Base-by-base conservation (phyloP, 805 yeast species). In the Ogataea thermomethanolica region DNA sequence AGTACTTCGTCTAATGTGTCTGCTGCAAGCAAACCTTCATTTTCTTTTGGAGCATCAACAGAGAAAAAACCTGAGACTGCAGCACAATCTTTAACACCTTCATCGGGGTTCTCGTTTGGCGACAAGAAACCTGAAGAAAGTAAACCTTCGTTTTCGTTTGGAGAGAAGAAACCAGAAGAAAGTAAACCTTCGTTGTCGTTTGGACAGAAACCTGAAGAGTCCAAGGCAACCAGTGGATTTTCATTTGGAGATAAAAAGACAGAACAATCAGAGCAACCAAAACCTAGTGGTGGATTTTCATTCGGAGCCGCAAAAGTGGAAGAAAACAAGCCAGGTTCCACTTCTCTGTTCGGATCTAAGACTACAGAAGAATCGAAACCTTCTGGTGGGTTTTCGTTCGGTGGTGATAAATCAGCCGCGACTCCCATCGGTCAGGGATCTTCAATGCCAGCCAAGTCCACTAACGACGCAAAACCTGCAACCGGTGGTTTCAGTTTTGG, bases 221-320 rank as follows among this genome's bases (percentile, higher is more conserved):
- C 35, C 25, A 21, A 32, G 11, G 8, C 35, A n/a, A n/a, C 14
- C 10, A 12, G 14, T 32, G 36, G 27, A 14, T 27, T 28, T 22
- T 15, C 26, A 3, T 24, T 36, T 23, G 39, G 39, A 6, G 39
- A 35, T 26, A 32, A 32, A 22, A 32, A 32, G 22, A n/a, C 26
- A 8, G 35, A 32, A 3, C 29, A 12, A 7, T 11, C 14, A 8
- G 27, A 43, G 15, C 45, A 33, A 7, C 37, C 41, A 14, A 41
- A 43, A 22, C 45, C 50, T n/a, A 33, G 44, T 10, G 13, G 41
- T 29, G 35, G 45, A 6, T 41, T 31, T 35, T 35, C 46, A 6
- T 36, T 44, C 30, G 48, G 48, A 8, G 46, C 41, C 21, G 33
- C 33, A 9, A 46, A 37, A 23, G 25, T 24, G 9, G 39, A 32